A percentile compares a stretch with the other conserved stretches of the same genome.
Evolutionary conservation across 2,329 filamentous ascomycete species (phyloP).

Genomic region (Aureobasidium sp.): DNA sequence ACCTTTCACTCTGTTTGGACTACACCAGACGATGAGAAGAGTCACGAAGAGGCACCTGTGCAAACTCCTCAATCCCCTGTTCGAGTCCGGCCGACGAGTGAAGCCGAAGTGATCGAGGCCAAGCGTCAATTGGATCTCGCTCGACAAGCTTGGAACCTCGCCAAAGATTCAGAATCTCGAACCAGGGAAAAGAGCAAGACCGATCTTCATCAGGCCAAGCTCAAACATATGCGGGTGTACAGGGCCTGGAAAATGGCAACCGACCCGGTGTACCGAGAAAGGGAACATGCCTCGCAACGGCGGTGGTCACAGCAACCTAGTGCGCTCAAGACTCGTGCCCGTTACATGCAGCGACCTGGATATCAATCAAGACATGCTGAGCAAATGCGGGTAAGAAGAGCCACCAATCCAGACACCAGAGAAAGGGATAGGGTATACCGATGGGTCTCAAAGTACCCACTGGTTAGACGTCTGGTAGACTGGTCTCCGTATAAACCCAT

Average conservation of each 20-base stretch:
- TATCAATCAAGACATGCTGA: background rate
- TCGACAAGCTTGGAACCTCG: background rate
- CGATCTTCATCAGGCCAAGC: background rate
- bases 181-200: background rate
- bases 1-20: background rate
- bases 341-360: background rate
- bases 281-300: no score
- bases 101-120: background rate
- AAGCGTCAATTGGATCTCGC: background rate
- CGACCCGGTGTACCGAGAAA: background rate
- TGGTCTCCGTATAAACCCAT: background rate
- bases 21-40: background rate
- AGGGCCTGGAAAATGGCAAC: background rate
- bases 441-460: background rate
- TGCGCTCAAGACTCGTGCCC: fast-evolving
- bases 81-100: no score
- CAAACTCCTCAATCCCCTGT: no score
- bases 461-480: background rate
- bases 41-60: background rate
- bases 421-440: background rate
- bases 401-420: background rate
- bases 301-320: background rate
- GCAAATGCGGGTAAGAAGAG: background rate
- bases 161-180: background rate
- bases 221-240: background rate